Conservation (phyloP, 768 basidiomycete genomes). For the Chalciporus sphaerocephalus region DNA sequence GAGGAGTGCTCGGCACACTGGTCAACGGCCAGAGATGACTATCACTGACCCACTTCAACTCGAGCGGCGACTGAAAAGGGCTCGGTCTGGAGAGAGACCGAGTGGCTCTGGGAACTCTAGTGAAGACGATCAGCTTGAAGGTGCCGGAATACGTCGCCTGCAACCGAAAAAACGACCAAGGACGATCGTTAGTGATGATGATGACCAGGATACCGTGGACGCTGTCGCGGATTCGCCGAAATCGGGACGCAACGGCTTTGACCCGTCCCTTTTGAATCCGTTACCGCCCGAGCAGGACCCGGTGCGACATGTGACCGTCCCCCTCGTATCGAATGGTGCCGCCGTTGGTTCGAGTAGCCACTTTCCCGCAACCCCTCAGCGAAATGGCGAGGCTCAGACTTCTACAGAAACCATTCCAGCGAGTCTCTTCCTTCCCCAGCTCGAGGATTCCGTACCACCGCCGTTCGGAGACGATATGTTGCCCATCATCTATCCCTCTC, state of each 20-base stretch:
- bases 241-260: constrained; percentile 42
- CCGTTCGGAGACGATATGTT: constrained; percentile 16
- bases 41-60: constrained; percentile 74
- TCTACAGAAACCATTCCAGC: constrained; percentile 1
- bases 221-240: constrained; percentile 36
- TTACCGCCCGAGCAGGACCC: constrained; percentile 32
- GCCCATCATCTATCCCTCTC: constrained; percentile 20
- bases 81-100: constrained; percentile 53
- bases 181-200: constrained; percentile 41
- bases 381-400: constrained; percentile 10
- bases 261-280: constrained; percentile 53
- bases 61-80: constrained; percentile 71
- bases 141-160: constrained; percentile 28
- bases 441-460: constrained; percentile 3
- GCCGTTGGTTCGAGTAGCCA: constrained; percentile 2
- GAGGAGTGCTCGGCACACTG: constrained; percentile 70
- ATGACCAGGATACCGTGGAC: constrained; percentile 44
- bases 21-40: constrained; percentile 61
- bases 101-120: constrained; percentile 42
- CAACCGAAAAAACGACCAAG: constrained; percentile 54
- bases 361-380: constrained; percentile 5
- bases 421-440: constrained; percentile 4
- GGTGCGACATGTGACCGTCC: constrained; percentile 21
- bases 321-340: constrained; percentile 24
- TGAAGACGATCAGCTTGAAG: constrained; percentile 46